Conservation (phyloP, 1,284 basidiomycete genomes). For the Irpex lacteus region DNA sequence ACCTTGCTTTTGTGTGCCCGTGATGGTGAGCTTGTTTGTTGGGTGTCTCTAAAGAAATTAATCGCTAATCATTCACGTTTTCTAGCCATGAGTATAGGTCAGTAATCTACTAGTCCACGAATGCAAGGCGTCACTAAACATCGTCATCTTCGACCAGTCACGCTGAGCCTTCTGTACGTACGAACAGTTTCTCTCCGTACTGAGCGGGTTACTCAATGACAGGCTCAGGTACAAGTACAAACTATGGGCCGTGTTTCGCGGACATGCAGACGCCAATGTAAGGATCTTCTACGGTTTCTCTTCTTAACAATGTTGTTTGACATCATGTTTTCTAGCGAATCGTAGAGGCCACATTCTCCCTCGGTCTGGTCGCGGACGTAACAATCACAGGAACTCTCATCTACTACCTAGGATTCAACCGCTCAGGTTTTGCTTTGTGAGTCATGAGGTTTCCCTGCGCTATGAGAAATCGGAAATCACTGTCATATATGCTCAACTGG, state of each 20-base stretch:
- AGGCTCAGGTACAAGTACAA: not conserved
- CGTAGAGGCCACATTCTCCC: not conserved
- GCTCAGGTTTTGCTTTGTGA: slow-evolving; percentile 1
- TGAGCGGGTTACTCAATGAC: not conserved
- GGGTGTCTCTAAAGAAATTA: not conserved
- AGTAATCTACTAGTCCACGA: not conserved
- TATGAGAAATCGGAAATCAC: not conserved
- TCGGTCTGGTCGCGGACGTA: slow-evolving; percentile 2
- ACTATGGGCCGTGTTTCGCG: not conserved
- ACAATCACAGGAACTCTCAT: slow-evolving; percentile 3
- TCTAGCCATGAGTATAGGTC: not conserved
- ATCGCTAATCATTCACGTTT: not conserved
- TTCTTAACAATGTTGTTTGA: not conserved
- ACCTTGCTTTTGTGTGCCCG: not conserved
- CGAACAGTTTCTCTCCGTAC: not conserved
- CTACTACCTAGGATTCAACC: slow-evolving; percentile 4
- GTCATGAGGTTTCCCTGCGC: not conserved
- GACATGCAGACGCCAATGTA: not conserved
- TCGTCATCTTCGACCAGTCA: not conserved
- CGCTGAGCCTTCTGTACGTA: not conserved
- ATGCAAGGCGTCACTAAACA: not conserved
- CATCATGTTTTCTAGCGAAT: not conserved
- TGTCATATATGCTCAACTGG: not conserved
- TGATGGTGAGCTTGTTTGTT: not conserved
- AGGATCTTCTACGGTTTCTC: not conserved